phyloP scores from a whole-genome alignment of 495 filamentous ascomycete species.

The Hamigera avellanea region DNA sequence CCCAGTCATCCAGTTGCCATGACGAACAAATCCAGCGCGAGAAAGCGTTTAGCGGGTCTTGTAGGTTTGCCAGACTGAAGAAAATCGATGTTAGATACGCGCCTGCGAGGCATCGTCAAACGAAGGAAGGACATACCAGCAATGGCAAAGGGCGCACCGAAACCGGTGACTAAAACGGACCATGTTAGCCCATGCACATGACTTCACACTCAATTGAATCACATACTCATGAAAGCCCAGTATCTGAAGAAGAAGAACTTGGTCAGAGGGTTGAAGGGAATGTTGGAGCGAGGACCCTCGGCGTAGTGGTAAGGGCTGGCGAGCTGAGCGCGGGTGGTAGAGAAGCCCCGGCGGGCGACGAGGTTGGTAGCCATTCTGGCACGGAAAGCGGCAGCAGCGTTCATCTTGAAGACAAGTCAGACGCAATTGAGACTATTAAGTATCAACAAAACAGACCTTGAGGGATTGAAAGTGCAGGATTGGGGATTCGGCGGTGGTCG shows the following conservation, averaged over 20 bases:
- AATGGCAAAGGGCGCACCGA: slow-evolving; percentile 71
- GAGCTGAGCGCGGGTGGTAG: slow-evolving; percentile 75
- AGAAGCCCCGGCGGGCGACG: slow-evolving; percentile 86
- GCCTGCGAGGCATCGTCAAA: neutral
- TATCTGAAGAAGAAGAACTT: slow-evolving; percentile 72
- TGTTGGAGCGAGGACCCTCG: slow-evolving; percentile 85
- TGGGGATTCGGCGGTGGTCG: no score
- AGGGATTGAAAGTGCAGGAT: no score
- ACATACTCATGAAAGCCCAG: slow-evolving; percentile 68
- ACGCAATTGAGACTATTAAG: slow-evolving; percentile 6
- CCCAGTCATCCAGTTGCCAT: slow-evolving; percentile 10
- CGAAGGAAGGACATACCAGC: slow-evolving; percentile 47
- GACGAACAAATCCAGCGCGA: slow-evolving; percentile 9
- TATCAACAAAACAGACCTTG: slow-evolving; percentile 21
- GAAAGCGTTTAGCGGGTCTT: slow-evolving; percentile 40
- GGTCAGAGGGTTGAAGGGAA: slow-evolving; percentile 92
- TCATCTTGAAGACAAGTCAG: slow-evolving; percentile 52
- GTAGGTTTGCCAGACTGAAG: slow-evolving; percentile 75
- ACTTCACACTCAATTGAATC: slow-evolving; percentile 6
- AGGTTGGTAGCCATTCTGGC: slow-evolving; percentile 48
- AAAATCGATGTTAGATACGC: slow-evolving; percentile 14
- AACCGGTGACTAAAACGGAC: slow-evolving; percentile 48
- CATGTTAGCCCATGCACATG: slow-evolving; percentile 18
- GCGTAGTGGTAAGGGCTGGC: slow-evolving; percentile 95
- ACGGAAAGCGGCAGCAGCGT: slow-evolving; percentile 68